These are phyloP conservation scores for Colletotrichum sp. DNA, from an alignment of 2,329 filamentous ascomycete genomes.

Conservation along the genomic window DNA sequence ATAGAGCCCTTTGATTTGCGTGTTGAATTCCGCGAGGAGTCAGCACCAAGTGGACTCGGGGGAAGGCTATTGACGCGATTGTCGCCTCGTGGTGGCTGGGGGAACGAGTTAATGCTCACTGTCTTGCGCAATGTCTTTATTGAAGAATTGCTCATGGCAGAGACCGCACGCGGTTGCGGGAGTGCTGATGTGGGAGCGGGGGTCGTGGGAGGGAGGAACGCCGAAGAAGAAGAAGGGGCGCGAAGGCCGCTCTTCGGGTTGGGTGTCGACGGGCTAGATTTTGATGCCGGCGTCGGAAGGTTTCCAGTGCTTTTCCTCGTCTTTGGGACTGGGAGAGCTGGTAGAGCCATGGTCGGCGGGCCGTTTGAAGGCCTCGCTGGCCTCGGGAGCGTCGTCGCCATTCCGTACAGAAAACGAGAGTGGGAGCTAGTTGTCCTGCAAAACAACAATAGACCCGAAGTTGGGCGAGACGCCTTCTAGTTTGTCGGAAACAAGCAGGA, in stretches of 20 bases:
- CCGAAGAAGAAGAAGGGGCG: conserved; percentile 56
- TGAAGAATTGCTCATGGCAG: conserved; percentile 57
- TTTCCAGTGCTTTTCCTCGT: conserved; percentile 69
- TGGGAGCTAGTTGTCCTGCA: not conserved
- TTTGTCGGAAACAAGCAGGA: conserved; percentile 13
- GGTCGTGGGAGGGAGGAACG: conserved; percentile 55
- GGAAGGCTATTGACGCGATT: conserved; percentile 65
- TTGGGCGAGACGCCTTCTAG: conserved; percentile 9
- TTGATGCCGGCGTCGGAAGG: conserved; percentile 47
- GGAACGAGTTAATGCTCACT: conserved; percentile 93
- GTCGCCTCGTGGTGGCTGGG: conserved; percentile 79
- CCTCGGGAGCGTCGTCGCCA: conserved; percentile 69
- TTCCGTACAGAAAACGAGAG: conserved; percentile 34
- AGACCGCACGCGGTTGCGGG: conserved; percentile 59
- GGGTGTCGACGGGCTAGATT: conserved; percentile 46
- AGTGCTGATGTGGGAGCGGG: conserved; percentile 59
- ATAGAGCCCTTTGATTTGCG: conserved; percentile 63
- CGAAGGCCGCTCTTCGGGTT: conserved; percentile 65
- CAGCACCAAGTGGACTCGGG: conserved; percentile 62
- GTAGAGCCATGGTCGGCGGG: conserved; percentile 74
- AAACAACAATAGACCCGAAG: not conserved
- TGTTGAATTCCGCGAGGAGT: conserved; percentile 45
- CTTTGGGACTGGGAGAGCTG: conserved; percentile 76
- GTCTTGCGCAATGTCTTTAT: conserved; percentile 82
- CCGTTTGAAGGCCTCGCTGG: conserved; percentile 71